A percentile compares a stretch with the other conserved stretches of the same genome.
These are phyloP conservation scores for Polyporus tsugae DNA, from an alignment of 1,284 basidiomycete genomes.

Conservation along the genomic window DNA sequence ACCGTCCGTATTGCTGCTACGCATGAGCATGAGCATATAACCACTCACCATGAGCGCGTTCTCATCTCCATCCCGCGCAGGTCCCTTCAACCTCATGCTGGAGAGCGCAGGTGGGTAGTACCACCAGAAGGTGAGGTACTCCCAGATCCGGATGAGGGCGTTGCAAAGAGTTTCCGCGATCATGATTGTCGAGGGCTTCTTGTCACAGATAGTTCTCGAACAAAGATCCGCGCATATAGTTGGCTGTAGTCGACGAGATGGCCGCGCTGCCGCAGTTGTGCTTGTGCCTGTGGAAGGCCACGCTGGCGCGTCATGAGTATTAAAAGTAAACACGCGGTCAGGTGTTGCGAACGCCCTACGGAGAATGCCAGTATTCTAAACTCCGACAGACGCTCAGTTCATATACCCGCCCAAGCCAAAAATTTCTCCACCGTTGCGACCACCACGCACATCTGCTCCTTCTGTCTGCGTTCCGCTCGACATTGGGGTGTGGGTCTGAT, in stretches of 20 bases:
- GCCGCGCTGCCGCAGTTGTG: constrained; percentile 14
- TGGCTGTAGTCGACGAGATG: not conserved
- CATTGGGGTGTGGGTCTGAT: constrained; percentile 52
- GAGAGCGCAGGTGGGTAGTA: constrained; percentile 53
- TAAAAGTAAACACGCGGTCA: constrained; percentile 29
- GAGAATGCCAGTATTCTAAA: constrained; percentile 25
- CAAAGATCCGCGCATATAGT: constrained; percentile 1
- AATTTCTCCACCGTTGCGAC: constrained; percentile 45
- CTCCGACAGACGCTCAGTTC: constrained; percentile 17
- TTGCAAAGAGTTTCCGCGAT: constrained; percentile 27
- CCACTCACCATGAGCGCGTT: constrained; percentile 73
- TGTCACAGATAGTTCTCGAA: constrained; percentile 17
- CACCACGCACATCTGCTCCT: constrained; percentile 56
- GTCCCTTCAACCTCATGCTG: constrained; percentile 61
- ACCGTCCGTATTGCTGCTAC: not conserved
- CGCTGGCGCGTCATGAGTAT: constrained; percentile 17
- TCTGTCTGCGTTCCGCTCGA: constrained; percentile 66
- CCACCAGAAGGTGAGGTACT: constrained; percentile 31
- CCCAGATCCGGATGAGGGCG: constrained; percentile 36
- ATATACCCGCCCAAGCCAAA: constrained; percentile 13
- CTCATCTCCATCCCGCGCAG: constrained; percentile 44
- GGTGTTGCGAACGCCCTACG: constrained; percentile 20
- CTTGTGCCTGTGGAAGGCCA: constrained; percentile 10
- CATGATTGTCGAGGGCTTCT: constrained; percentile 19
- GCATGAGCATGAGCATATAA: not conserved